Conservation (phyloP, 192 early-diverging fungal species). For the Coemansia sp. region DNA sequence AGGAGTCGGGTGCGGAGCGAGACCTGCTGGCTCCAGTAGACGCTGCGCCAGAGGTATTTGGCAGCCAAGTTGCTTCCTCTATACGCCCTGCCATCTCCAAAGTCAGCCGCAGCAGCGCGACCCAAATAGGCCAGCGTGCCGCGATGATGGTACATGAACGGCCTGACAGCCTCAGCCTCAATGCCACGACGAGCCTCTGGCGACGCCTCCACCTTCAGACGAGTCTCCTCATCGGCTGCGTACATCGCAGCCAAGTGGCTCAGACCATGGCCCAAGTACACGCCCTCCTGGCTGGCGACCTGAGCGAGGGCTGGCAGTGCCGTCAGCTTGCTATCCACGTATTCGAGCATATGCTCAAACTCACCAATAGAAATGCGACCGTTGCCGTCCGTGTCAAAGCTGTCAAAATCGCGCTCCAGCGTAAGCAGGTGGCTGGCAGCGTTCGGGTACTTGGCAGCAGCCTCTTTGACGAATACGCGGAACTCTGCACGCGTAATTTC, state of each 20-base stretch:
- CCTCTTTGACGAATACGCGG: conserved; percentile 22
- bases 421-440: conserved; percentile 46
- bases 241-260: conserved; percentile 31
- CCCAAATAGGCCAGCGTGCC: conserved; percentile 75
- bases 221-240: background rate
- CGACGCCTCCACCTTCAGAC: background rate
- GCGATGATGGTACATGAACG: conserved; percentile 70
- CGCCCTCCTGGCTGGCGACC: conserved; percentile 86
- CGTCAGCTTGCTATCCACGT: conserved; percentile 60
- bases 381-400: conserved; percentile 43
- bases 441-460: conserved; percentile 27
- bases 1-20: conserved; percentile 79
- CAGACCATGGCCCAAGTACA: conserved; percentile 78
- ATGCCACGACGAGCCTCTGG: conserved; percentile 14
- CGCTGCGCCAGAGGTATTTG: conserved; percentile 58
- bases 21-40: conserved; percentile 60
- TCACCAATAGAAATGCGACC: conserved; percentile 37
- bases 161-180: conserved; percentile 36
- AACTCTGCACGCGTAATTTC: conserved; percentile 52
- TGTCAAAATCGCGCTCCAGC: conserved; percentile 41
- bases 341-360: conserved; percentile 48
- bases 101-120: conserved; percentile 54
- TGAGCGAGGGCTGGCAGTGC: conserved; percentile 88
- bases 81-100: conserved; percentile 51
- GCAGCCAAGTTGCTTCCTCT: conserved; percentile 54